Base-by-base conservation (phyloP, 1,139 yeast genomes). In the Yamadazyma atmosphaerica region DNA sequence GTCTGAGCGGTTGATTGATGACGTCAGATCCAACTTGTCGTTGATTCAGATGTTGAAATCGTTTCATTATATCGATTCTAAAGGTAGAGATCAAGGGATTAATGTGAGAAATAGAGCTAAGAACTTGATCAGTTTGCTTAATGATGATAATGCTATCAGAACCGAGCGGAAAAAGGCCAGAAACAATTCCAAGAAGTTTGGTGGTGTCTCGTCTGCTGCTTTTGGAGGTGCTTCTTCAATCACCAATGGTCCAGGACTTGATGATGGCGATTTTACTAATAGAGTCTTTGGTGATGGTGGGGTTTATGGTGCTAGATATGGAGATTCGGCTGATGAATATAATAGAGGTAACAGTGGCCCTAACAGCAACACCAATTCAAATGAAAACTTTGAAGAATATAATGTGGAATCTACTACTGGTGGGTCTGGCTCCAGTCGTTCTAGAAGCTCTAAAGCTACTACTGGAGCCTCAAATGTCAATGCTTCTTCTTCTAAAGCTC, bases 21-120 rank as follows among this genome's bases (percentile, higher is more conserved):
- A 92, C 49, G 90, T 95, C 4, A 76, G 98, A 42, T 79, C 94
- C 22, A 94, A 89, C 60, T 60, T 87, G 43, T 81, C 87, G 14
- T 74, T 90, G 42, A 81, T 92, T 45, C 86, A 86, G 45, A 85
- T 92, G 95, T 75, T 94, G 52, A 87, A 88, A 56, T 82, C 89
- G 18, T 94, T 92, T 78, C 98, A 90, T 61, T 94, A 88, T 65
- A 85, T 87, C 39, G 98, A 92, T 61, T 80, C 90, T 19, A 87
- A 88, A 59, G 98, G 97, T 29, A 81, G 92, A 52, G 99, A 92
- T 61, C 98, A 90, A 65, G 99, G 99, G 38, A 81, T 89, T 49
- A 90, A 92, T 59, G 96, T 92, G 41, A 79, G 98, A 58, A 90
- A 88, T 65, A 79, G 96, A 52, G 85, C 97, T 18, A 86, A 88